phyloP scores from a whole-genome alignment of 2,329 filamentous ascomycete species.

The Monilinia laxa region DNA sequence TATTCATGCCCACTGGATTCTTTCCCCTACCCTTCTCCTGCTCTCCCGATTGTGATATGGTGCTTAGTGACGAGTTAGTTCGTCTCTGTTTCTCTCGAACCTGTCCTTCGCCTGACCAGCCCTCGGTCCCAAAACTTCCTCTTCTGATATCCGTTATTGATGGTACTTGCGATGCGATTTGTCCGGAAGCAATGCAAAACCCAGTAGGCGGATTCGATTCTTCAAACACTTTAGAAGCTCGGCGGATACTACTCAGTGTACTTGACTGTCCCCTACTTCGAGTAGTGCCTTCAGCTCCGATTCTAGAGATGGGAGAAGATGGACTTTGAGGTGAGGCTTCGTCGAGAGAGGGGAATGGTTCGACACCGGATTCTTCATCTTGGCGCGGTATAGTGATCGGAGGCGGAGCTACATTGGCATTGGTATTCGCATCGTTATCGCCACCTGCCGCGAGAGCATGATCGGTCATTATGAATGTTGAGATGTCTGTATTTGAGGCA shows the following conservation, averaged over 20 bases:
- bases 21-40: slow-evolving; percentile 23
- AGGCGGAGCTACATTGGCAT: slow-evolving; percentile 9
- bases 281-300: slow-evolving; percentile 25
- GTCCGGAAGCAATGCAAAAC: slow-evolving; percentile 50
- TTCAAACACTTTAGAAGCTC: slow-evolving; percentile 43
- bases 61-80: slow-evolving; percentile 29
- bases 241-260: slow-evolving; percentile 34
- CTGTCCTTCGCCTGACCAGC: slow-evolving; percentile 39
- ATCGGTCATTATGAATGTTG: slow-evolving; percentile 1
- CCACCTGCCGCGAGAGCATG: slow-evolving; percentile 6
- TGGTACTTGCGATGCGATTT: slow-evolving; percentile 43
- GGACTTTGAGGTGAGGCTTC: slow-evolving; percentile 13
- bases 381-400: not conserved
- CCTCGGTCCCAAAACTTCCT: slow-evolving; percentile 38
- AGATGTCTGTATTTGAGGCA: not conserved
- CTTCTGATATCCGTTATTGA: slow-evolving; percentile 38
- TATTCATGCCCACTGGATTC: slow-evolving; percentile 25
- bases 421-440: not conserved
- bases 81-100: slow-evolving; percentile 37
- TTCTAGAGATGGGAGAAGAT: not conserved
- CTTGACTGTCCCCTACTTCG: slow-evolving; percentile 28
- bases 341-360: slow-evolving; percentile 28
- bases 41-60: slow-evolving; percentile 29
- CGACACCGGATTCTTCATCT: slow-evolving; percentile 16
- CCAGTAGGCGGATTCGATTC: slow-evolving; percentile 50